phyloP scores from a whole-genome alignment of 2,329 filamentous ascomycete genomes.

The Verticillium zaregamsianum region DNA sequence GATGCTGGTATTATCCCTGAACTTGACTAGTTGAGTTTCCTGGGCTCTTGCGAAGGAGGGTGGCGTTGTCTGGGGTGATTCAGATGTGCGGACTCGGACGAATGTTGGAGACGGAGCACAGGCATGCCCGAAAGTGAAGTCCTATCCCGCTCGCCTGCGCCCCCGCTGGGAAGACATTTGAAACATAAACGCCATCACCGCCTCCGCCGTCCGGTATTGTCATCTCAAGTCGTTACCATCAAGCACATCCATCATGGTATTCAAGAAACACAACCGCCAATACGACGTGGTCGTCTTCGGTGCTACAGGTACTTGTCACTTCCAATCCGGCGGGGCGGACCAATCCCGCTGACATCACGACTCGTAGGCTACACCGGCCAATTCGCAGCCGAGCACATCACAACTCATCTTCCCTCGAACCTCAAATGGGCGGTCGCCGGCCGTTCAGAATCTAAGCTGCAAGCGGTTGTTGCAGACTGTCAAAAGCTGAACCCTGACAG shows the following conservation, averaged over 20 bases:
- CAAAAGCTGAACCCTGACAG: constrained; percentile 66
- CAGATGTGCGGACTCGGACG: too few species aligned
- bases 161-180: background rate
- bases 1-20: too few species aligned
- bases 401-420: constrained; percentile 64
- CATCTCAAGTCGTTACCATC: background rate
- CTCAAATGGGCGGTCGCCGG: constrained; percentile 87
- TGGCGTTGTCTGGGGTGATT: background rate
- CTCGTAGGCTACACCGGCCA: constrained; percentile 73
- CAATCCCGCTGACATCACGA: background rate
- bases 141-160: background rate
- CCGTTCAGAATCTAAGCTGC: constrained; percentile 72
- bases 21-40: background rate
- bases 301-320: constrained; percentile 43
- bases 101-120: background rate
- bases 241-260: constrained; percentile 31
- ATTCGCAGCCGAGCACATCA: constrained; percentile 71
- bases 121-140: background rate
- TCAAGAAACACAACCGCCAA: constrained; percentile 45
- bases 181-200: background rate
- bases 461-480: constrained; percentile 62
- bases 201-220: background rate
- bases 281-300: constrained; percentile 57
- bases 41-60: background rate
- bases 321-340: background rate